A percentile compares a stretch with the other conserved stretches of the same genome.
phyloP scores from a whole-genome alignment of 495 filamentous ascomycete species.

The Xylaria acuta region DNA sequence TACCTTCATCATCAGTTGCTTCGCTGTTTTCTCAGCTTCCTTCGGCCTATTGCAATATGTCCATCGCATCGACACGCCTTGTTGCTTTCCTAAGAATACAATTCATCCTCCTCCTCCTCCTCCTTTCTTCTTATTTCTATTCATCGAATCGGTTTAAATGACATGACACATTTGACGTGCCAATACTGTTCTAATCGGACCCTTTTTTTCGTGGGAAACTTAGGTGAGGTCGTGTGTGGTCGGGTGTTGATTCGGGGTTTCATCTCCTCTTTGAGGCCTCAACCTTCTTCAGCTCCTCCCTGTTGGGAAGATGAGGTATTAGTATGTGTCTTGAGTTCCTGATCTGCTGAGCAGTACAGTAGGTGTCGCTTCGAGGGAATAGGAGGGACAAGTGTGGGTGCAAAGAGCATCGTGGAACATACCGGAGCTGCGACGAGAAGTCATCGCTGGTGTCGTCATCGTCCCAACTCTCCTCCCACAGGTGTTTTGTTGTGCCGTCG shows the following conservation, averaged over 20 bases:
- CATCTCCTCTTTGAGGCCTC: slow-evolving; percentile 68
- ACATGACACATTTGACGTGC: not conserved
- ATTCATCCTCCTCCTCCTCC: not conserved
- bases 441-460: slow-evolving; percentile 98
- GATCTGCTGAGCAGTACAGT: not conserved
- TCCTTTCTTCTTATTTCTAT: not conserved
- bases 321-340: slow-evolving; percentile 24
- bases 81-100: not conserved
- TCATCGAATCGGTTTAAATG: not conserved
- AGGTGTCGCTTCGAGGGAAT: not conserved
- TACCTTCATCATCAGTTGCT: not conserved
- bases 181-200: not conserved
- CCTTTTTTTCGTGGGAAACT: not conserved
- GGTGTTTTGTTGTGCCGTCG: slow-evolving; percentile 68
- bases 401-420: slow-evolving; percentile 38
- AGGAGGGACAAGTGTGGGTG: not conserved
- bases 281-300: slow-evolving; percentile 94
- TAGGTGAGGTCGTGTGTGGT: not conserved
- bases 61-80: not conserved
- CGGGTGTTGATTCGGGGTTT: slow-evolving; percentile 6
- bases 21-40: not conserved
- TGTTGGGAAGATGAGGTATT: slow-evolving; percentile 50
- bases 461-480: slow-evolving; percentile 99
- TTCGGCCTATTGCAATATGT: not conserved
- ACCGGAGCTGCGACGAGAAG: slow-evolving; percentile 96